Evolutionary conservation across 108 stramenopile genomes (phyloP), one percentile per base, ranked within the genome.

Genomic region (Discostella stelligeroides): DNA sequence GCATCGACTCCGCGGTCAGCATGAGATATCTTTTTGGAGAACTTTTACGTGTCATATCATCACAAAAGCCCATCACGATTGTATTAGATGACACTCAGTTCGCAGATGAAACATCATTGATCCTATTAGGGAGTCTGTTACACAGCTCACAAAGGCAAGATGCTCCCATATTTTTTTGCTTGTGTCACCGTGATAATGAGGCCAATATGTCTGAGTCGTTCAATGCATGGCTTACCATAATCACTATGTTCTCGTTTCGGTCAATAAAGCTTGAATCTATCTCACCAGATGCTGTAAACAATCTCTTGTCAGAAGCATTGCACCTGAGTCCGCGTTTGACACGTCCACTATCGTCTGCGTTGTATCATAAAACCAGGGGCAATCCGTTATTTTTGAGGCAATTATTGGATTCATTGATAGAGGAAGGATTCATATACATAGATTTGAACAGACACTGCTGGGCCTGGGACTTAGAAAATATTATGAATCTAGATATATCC

Each of bases 121-220:
- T 40, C 27, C 11, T 76, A 0, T 43, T 76, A 34, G 49, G 39
- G 30, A 58, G 64, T 40, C 23, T 75, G 60, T 17, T 76, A 12
- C 20, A 20, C 5, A 76, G 51, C 18, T 41, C 48, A 17, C 30
- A 65, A n/a, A n/a, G n/a, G n/a, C n/a, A n/a, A 65, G 64, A 27
- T 21, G 34, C 40, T 18, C 34, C 28, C 21, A 51, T 69, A 14
- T 66, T 66, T 13, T 72, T 72, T 39, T 23, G 20, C 12, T 54
- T 20, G 24, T 76, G 76, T 57, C 66, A 43, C 53, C 66, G 76
- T 3, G 76, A 76, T 53, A 20, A 76, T 27, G 49, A 72, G 56
- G 54, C 66, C 17, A 11, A 17, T 5, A 25, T 51, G 5, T 28
- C 28, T 18, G 39, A 54, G 6, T 15, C 28, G 34, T n/a, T 66